Percentiles rank a stretch among this genome's conserved stretches.
phyloP scores from a whole-genome alignment of 805 yeast species.

The Candida maltosa region DNA sequence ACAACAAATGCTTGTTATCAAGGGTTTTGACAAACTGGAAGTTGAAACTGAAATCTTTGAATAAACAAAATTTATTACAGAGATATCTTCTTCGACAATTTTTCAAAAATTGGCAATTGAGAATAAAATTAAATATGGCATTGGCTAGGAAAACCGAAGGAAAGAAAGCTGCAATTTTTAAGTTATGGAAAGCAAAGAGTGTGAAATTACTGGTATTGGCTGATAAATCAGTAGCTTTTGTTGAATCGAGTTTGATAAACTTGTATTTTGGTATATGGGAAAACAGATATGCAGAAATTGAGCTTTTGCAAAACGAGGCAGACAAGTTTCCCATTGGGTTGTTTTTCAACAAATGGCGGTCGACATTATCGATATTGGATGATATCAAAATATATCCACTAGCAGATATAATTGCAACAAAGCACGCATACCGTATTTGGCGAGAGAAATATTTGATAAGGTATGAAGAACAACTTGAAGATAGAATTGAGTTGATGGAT shows the following conservation, averaged over 20 bases:
- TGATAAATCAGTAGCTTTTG: not conserved
- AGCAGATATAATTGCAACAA: conserved; percentile 2
- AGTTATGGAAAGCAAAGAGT: not conserved
- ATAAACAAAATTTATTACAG: not conserved
- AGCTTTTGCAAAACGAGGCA: not conserved
- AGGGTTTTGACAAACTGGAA: conserved; percentile 2
- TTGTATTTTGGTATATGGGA: not conserved
- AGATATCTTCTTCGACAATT: not conserved
- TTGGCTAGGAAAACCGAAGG: not conserved
- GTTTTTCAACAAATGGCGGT: not conserved
- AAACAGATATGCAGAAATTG: not conserved
- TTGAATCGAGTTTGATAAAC: not conserved
- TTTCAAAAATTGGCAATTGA: not conserved
- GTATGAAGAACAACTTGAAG: conserved; percentile 17
- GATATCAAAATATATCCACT: not conserved
- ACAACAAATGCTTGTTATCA: not conserved
- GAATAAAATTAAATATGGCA: too few relatives aligned
- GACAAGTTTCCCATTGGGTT: not conserved
- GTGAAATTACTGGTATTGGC: too few relatives aligned
- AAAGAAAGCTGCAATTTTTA: not conserved
- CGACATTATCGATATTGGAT: not conserved
- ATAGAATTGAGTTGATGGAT: conserved; percentile 17
- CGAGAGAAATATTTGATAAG: conserved; percentile 13
- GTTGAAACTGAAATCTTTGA: not conserved
- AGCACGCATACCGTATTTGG: conserved; percentile 18